Evolutionary conservation across 2,329 filamentous ascomycete genomes (phyloP).

Genomic region (Akanthomyces muscarius): DNA sequence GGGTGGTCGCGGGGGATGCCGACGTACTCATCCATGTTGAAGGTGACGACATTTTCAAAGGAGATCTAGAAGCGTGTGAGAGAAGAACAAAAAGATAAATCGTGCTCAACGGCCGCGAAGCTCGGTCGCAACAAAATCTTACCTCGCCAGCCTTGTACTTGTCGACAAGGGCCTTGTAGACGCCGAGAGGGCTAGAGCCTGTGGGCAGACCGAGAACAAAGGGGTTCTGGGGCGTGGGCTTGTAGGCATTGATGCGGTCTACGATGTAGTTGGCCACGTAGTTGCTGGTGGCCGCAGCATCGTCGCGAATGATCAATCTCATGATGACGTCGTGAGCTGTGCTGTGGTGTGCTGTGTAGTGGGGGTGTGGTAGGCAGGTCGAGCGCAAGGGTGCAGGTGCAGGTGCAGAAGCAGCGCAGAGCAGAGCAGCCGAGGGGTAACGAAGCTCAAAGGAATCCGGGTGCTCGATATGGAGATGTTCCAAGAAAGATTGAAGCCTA

Average conservation of each 20-base stretch:
- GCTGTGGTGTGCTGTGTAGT: neutral
- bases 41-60: constrained; percentile 84
- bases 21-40: constrained; percentile 94
- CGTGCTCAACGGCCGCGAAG: neutral
- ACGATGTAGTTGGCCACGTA: constrained; percentile 82
- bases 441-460: neutral
- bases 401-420: neutral
- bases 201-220: constrained; percentile 83
- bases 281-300: constrained; percentile 62
- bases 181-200: constrained; percentile 72
- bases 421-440: neutral
- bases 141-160: constrained; percentile 63
- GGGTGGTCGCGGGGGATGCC: constrained; percentile 77
- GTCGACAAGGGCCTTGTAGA: constrained; percentile 73
- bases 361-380: neutral
- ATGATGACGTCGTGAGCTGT: constrained; percentile 41
- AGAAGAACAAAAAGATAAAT: neutral
- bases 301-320: constrained; percentile 80
- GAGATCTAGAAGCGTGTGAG: constrained; percentile 55
- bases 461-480: neutral
- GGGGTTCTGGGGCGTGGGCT: constrained; percentile 65
- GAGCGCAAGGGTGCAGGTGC: neutral
- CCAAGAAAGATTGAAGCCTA: neutral
- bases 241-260: constrained; percentile 74
- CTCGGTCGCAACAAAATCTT: constrained; percentile 20